Conservation (phyloP, 2,329 filamentous ascomycete species). For the Podosphaera fusca region DNA sequence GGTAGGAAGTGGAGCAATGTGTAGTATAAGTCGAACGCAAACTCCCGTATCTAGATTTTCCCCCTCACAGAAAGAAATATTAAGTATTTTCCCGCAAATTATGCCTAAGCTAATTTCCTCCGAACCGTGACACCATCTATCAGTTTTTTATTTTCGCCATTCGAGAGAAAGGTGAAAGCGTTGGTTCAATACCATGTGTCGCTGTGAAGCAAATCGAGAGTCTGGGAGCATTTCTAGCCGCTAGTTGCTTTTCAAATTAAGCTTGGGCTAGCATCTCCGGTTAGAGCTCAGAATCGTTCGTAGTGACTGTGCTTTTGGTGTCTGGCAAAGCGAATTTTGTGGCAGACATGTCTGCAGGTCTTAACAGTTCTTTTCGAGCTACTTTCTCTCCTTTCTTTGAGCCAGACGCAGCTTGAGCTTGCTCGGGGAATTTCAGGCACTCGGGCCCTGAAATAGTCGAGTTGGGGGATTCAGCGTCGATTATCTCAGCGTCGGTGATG, state of each 20-base stretch:
- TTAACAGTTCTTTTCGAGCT: background rate
- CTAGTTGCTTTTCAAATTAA: background rate
- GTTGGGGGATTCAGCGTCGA: too few relatives aligned
- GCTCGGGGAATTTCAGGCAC: too few relatives aligned
- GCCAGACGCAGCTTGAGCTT: too few relatives aligned
- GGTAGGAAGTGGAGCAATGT: too few relatives aligned
- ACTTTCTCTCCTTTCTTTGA: background rate
- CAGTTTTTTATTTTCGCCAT: background rate
- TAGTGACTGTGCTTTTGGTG: background rate
- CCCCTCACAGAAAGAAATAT: too few relatives aligned
- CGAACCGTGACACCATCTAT: background rate
- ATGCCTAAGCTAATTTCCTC: too few relatives aligned
- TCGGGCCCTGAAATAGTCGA: too few relatives aligned
- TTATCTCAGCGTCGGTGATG: too few relatives aligned
- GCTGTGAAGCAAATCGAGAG: background rate
- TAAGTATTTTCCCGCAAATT: too few relatives aligned
- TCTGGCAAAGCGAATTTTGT: background rate
- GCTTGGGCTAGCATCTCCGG: background rate
- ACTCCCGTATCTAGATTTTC: too few relatives aligned
- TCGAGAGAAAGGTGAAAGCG: background rate
- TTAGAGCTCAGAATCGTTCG: background rate
- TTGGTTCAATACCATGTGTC: background rate
- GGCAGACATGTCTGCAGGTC: background rate
- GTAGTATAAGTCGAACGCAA: too few relatives aligned
- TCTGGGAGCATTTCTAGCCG: background rate